These are phyloP conservation scores for Zizania palustris DNA, from an alignment of 202 grass and related monocot genomes.

Conservation along the genomic window DNA sequence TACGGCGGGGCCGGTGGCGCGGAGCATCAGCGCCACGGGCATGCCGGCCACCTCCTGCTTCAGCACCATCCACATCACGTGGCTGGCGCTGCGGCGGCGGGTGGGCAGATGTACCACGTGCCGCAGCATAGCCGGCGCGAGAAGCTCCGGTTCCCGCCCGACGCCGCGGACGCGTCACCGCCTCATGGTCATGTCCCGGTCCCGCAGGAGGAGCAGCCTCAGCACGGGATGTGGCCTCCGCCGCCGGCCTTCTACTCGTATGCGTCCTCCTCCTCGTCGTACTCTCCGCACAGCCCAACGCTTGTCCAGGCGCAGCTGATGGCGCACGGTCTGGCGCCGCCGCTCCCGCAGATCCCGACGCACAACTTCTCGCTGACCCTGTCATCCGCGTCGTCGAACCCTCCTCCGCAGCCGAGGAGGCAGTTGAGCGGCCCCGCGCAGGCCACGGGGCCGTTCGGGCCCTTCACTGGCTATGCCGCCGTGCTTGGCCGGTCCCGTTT, in stretches of 20 bases:
- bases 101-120: conserved; percentile 80
- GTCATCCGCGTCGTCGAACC: conserved; percentile 67
- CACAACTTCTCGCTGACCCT: conserved; percentile 87
- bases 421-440: background rate
- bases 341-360: conserved; percentile 47
- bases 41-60: conserved; percentile 44
- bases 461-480: conserved; percentile 86
- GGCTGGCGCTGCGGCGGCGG: conserved; percentile 17
- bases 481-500: conserved; percentile 80
- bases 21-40: conserved; percentile 38
- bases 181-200: background rate
- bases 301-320: conserved; percentile 45
- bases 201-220: conserved; percentile 7
- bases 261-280: conserved; percentile 60
- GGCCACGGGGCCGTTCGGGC: conserved; percentile 48
- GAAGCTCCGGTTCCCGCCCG: conserved; percentile 87
- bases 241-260: conserved; percentile 52
- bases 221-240: conserved; percentile 22
- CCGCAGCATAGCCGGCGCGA: conserved; percentile 96
- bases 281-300: conserved; percentile 60
- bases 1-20: conserved; percentile 55
- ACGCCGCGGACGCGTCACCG: conserved; percentile 36
- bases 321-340: conserved; percentile 40
- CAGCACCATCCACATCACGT: conserved; percentile 62
- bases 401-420: conserved; percentile 32